Evolutionary conservation across 345 rosid species (phyloP).

Genomic region (Citropsis articulata): DNA sequence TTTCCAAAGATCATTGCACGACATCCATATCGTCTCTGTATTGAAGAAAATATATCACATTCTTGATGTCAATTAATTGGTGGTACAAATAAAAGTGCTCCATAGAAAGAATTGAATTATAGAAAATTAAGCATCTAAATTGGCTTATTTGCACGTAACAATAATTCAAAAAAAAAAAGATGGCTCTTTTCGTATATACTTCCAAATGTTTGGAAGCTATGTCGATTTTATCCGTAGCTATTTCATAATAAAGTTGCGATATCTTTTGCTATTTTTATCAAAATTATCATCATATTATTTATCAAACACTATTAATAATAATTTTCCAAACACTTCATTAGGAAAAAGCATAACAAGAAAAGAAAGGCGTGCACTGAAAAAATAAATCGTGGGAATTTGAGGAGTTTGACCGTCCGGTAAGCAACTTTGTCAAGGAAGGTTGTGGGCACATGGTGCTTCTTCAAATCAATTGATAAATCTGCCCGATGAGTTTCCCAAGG

Average conservation of each 20-base stretch:
- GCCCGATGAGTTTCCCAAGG: conserved; percentile 74
- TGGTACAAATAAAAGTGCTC: not conserved
- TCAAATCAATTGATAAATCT: conserved; percentile 59
- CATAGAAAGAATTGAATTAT: not conserved
- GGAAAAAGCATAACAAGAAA: too few species aligned
- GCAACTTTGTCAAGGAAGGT: conserved; percentile 64
- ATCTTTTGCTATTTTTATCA: too few species aligned
- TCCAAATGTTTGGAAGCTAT: too few species aligned
- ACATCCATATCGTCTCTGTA: conserved; percentile 76
- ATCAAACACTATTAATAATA: not conserved
- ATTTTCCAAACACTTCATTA: too few species aligned
- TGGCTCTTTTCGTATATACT: too few species aligned
- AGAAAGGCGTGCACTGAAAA: conserved; percentile 48
- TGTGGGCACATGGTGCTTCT: conserved; percentile 63
- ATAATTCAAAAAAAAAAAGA: too few species aligned
- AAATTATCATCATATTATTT: too few species aligned
- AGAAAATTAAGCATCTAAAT: not conserved
- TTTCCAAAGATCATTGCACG: conserved; percentile 91
- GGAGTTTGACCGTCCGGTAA: conserved; percentile 56
- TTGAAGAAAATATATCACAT: too few species aligned
- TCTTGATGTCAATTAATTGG: too few species aligned
- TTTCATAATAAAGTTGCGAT: too few species aligned
- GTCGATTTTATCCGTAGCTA: too few species aligned
- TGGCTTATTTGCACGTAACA: not conserved
- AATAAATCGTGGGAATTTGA: conserved; percentile 76